Conservation (phyloP, 208 protist species). For the Endotrypanum monterogeii region DNA sequence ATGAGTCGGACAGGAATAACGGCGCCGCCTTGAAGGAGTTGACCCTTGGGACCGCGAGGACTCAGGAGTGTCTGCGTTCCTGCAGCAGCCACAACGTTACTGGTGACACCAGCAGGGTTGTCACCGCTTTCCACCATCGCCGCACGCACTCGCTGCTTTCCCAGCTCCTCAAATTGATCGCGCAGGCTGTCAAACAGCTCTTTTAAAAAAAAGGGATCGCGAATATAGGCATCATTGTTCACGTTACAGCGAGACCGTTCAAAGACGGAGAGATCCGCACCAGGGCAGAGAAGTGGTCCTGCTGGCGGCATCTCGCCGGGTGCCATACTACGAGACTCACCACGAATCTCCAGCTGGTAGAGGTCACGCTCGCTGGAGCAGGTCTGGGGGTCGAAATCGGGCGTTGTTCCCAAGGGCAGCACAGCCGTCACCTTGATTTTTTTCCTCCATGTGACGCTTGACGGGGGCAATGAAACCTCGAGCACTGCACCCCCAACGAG, state of each 20-base stretch:
- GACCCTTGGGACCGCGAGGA: conserved; percentile 1
- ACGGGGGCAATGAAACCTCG: neutral
- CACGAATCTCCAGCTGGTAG: conserved; percentile 56
- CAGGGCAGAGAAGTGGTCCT: conserved; percentile 56
- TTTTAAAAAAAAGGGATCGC: conserved; percentile 56
- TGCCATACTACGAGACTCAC: conserved; percentile 42
- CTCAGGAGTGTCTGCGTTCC: conserved; percentile 16
- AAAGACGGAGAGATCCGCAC: conserved; percentile 15
- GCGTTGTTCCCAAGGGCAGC: conserved; percentile 27
- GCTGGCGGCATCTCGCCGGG: conserved; percentile 44
- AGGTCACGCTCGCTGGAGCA: conserved; percentile 51
- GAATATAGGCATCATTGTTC: conserved; percentile 48
- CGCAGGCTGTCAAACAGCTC: conserved; percentile 64
- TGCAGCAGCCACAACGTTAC: neutral
- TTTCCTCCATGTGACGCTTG: conserved; percentile 33
- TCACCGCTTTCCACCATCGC: conserved; percentile 10
- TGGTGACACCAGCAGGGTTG: neutral
- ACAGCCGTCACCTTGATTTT: conserved; percentile 60
- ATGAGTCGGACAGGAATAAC: conserved; percentile 22
- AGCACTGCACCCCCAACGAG: neutral
- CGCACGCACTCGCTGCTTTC: conserved; percentile 7
- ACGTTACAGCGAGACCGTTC: conserved; percentile 18
- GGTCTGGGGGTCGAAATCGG: conserved; percentile 25
- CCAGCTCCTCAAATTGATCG: conserved; percentile 50
- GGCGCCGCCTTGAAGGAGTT: neutral